Evolutionary conservation across 75 land plant genomes (phyloP).

Genomic region (Cryptomeria japonica): DNA sequence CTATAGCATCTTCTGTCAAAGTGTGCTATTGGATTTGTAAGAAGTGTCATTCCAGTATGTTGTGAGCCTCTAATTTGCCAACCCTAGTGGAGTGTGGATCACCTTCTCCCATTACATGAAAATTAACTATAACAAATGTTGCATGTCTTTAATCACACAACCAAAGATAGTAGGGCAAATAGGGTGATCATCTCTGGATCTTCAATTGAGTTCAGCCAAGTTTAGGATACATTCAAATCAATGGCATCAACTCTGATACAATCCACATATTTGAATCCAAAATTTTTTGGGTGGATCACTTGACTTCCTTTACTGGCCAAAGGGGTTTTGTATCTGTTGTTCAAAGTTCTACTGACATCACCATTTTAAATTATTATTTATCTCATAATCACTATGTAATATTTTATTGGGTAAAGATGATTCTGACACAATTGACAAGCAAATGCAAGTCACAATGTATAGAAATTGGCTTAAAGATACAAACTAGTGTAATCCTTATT

Average conservation of each 20-base stretch:
- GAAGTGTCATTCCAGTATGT: constrained; percentile 31
- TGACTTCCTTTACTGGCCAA: constrained; percentile 24
- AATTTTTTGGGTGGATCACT: too few species aligned
- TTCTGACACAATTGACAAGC: constrained; percentile 17
- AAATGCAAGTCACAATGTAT: constrained; percentile 32
- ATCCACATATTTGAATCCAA: constrained; percentile 23
- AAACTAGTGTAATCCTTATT: constrained; percentile 41
- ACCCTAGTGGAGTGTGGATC: constrained; percentile 28
- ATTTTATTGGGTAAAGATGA: constrained; percentile 26
- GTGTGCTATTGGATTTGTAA: constrained; percentile 23
- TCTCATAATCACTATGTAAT: too few species aligned
- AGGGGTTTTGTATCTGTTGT: constrained; percentile 25
- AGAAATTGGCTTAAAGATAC: constrained; percentile 38
- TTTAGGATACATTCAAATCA: constrained; percentile 30
- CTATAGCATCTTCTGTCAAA: not conserved
- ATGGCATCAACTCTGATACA: constrained; percentile 24
- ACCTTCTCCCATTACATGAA: constrained; percentile 22
- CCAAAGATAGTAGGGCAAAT: constrained; percentile 36
- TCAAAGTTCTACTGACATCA: constrained; percentile 45
- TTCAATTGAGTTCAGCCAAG: constrained; percentile 17
- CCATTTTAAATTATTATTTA: constrained; percentile 30
- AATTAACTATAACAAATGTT: constrained; percentile 26
- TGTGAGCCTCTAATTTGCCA: not conserved
- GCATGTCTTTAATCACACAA: constrained; percentile 34
- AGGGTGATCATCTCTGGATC: constrained; percentile 24